Conservation (phyloP, 441 rosid species). For the Pelargonium myrrhifolium region DNA sequence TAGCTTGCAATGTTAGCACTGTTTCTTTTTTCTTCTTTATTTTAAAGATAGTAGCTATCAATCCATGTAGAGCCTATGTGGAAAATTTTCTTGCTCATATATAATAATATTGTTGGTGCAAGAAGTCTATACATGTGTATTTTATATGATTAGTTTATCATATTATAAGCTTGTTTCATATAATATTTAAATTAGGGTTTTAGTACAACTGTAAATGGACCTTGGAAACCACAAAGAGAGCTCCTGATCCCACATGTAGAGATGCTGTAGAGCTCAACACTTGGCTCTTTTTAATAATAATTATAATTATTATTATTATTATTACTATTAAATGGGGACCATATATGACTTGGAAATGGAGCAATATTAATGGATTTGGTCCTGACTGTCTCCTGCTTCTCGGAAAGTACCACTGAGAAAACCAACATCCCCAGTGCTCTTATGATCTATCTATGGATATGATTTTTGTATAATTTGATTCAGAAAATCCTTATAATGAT, state of each 20-base stretch:
- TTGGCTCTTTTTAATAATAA: constrained; percentile 18
- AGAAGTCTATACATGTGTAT: constrained; percentile 15
- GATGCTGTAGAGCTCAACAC: constrained; percentile 34
- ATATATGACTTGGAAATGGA: too few relatives aligned
- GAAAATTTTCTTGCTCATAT: constrained; percentile 25
- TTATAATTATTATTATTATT: too few relatives aligned
- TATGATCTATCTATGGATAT: constrained; percentile 32
- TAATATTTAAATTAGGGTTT: background rate
- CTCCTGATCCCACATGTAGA: constrained; percentile 34
- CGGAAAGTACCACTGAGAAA: constrained; percentile 15
- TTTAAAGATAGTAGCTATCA: constrained; percentile 18
- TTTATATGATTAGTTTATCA: too few relatives aligned
- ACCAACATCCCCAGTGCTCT: constrained; percentile 42
- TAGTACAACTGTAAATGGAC: constrained; percentile 30
- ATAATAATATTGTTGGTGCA: background rate
- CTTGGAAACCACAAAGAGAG: constrained; percentile 34
- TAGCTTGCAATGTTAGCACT: constrained; percentile 16
- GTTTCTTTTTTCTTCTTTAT: background rate
- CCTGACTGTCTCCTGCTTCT: constrained; percentile 21
- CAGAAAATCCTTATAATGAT: too few relatives aligned
- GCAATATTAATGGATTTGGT: constrained; percentile 6
- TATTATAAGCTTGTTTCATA: background rate
- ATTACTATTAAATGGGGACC: too few relatives aligned
- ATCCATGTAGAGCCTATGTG: constrained; percentile 24
- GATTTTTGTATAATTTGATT: constrained; percentile 16